These are phyloP conservation scores for Colletotrichum cordylinicola DNA, from an alignment of 2,329 filamentous ascomycete genomes.

Conservation along the genomic window DNA sequence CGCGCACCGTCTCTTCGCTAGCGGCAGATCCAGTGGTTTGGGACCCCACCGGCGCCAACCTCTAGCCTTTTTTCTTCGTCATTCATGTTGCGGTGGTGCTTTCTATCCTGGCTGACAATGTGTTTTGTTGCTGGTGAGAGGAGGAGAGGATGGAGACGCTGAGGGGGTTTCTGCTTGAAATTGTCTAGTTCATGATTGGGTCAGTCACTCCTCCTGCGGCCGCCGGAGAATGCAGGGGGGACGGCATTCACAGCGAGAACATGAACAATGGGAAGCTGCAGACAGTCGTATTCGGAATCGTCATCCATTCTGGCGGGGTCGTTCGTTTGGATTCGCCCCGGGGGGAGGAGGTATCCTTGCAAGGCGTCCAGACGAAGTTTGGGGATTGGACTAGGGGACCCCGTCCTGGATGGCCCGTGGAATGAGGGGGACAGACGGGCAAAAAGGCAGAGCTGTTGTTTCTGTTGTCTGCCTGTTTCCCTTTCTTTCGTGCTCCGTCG, in stretches of 20 bases:
- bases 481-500: not conserved
- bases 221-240: too few species aligned
- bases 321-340: not conserved
- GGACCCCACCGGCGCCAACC: not conserved
- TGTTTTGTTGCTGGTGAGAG: too few species aligned
- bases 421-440: not conserved
- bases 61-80: not conserved
- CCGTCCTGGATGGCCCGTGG: not conserved
- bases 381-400: not conserved
- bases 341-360: not conserved
- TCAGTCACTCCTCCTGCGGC: too few species aligned
- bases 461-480: not conserved
- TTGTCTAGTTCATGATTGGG: not conserved
- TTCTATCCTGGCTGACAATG: too few species aligned
- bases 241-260: too few species aligned
- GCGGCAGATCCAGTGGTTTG: not conserved
- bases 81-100: too few species aligned
- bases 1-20: not conserved
- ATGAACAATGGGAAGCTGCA: too few species aligned
- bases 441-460: not conserved
- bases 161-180: not conserved
- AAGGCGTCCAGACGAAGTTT: not conserved
- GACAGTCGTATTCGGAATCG: not conserved
- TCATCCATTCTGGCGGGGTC: not conserved
- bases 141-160: accelerated